Percentiles rank a stretch among this genome's conserved stretches.
phyloP scores from a whole-genome alignment of 2,329 filamentous ascomycete species.

The Fusarium bulbicola region DNA sequence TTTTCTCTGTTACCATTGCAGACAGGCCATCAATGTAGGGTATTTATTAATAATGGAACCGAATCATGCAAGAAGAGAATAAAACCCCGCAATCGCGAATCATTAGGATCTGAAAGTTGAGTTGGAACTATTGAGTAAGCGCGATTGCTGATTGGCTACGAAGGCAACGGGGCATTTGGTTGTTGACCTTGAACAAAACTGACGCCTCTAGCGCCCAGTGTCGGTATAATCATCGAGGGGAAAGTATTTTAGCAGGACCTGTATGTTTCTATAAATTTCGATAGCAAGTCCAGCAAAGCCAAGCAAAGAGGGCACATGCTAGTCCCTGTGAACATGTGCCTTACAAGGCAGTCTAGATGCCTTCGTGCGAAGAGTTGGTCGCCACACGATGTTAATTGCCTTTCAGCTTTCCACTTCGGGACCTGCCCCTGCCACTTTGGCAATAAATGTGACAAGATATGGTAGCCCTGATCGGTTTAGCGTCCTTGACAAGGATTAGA shows the following conservation, averaged over 20 bases:
- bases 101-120: fast-evolving
- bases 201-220: neutral
- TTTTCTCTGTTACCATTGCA: neutral
- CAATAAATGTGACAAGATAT: neutral
- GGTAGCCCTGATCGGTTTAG: neutral
- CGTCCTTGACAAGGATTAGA: neutral
- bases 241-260: fast-evolving
- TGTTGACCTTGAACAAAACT: neutral
- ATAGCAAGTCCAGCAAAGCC: fast-evolving
- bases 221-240: neutral
- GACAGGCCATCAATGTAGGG: neutral
- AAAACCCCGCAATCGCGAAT: neutral
- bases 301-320: fast-evolving
- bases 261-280: neutral
- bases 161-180: too few species aligned
- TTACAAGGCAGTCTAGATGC: neutral
- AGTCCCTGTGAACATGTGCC: fast-evolving
- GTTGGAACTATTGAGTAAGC: neutral
- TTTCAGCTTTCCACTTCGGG: neutral
- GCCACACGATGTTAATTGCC: neutral
- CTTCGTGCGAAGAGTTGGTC: neutral
- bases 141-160: neutral
- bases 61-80: neutral
- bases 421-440: neutral
- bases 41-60: too few species aligned